Conservation (phyloP, 495 filamentous ascomycete genomes). For the Hypoxylon rickii region DNA sequence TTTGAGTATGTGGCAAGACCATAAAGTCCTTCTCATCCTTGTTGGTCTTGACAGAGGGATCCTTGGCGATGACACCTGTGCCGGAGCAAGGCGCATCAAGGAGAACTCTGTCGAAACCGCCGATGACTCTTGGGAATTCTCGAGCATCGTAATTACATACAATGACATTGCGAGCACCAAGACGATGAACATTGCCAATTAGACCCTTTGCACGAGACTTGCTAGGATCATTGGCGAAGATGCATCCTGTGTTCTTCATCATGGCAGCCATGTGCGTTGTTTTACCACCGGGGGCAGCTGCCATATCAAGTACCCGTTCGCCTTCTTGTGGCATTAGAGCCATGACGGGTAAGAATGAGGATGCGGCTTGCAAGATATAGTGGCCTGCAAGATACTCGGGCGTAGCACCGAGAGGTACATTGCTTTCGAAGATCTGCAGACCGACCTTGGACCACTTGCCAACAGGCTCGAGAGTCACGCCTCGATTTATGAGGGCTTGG, state of each 20-base stretch:
- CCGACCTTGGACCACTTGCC: conserved; percentile 99
- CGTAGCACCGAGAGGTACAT: conserved; percentile 94
- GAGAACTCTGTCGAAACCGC: conserved; percentile 75
- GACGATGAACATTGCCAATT: conserved; percentile 96
- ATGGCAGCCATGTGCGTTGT: conserved; percentile 94
- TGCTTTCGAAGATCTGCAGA: conserved; percentile 91
- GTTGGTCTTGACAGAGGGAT: conserved; percentile 93
- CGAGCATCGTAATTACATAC: conserved; percentile 93
- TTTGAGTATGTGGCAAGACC: conserved; percentile 87
- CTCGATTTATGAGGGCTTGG: conserved; percentile 94
- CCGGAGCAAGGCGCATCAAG: conserved; percentile 50
- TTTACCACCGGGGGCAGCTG: conserved; percentile 96
- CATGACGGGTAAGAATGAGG: conserved; percentile 97
- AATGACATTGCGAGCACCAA: conserved; percentile 90
- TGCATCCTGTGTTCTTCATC: conserved; percentile 96
- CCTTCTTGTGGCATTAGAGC: conserved; percentile 91
- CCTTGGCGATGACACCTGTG: conserved; percentile 88
- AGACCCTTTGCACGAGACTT: conserved; percentile 92
- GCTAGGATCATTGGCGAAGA: conserved; percentile 96
- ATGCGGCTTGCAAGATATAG: conserved; percentile 96
- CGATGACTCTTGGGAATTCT: conserved; percentile 91
- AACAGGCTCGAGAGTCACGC: conserved; percentile 92
- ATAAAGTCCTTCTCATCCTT: conserved; percentile 95
- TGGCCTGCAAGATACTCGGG: conserved; percentile 96
- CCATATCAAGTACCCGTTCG: conserved; percentile 86